A percentile compares a stretch with the other conserved stretches of the same genome.
These are phyloP conservation scores for Samsoniella hepiali DNA, from an alignment of 2,329 filamentous ascomycete species.

Conservation along the genomic window DNA sequence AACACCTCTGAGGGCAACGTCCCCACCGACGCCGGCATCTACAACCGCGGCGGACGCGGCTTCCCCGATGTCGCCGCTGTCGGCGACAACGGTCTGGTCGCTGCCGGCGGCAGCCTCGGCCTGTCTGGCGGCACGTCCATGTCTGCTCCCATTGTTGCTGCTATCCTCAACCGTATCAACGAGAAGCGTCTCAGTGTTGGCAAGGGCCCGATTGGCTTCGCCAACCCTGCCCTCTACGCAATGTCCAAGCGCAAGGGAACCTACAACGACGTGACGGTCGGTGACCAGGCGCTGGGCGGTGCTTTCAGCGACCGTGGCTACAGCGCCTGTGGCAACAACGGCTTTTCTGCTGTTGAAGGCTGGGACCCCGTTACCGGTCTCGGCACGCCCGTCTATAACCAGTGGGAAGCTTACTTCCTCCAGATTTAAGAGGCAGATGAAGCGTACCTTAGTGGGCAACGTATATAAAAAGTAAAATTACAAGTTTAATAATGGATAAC, in stretches of 20 bases:
- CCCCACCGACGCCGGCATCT: slow-evolving; percentile 41
- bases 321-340: slow-evolving; percentile 27
- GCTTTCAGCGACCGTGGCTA: background rate
- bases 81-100: slow-evolving; percentile 42
- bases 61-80: slow-evolving; percentile 46
- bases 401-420: slow-evolving; percentile 13
- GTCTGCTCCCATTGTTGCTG: slow-evolving; percentile 22
- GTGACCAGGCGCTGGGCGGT: slow-evolving; percentile 22
- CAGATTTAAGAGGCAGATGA: background rate
- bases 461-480: background rate
- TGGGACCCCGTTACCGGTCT: slow-evolving; percentile 30
- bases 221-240: slow-evolving; percentile 31
- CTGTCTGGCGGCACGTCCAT: slow-evolving; percentile 48
- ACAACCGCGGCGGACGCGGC: slow-evolving; percentile 37
- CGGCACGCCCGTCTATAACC: slow-evolving; percentile 21
- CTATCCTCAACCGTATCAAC: slow-evolving; percentile 29
- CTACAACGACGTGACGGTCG: slow-evolving; percentile 26
- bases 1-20: slow-evolving; percentile 31
- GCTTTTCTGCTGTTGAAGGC: slow-evolving; percentile 26
- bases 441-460: background rate
- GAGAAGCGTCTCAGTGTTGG: slow-evolving; percentile 33
- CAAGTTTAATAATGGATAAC: background rate
- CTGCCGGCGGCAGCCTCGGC: slow-evolving; percentile 41
- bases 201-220: slow-evolving; percentile 36
- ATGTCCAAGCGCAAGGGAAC: slow-evolving; percentile 18